Evolutionary conservation across 2,329 filamentous ascomycete genomes (phyloP).

Genomic region (Aspergillus sp.): DNA sequence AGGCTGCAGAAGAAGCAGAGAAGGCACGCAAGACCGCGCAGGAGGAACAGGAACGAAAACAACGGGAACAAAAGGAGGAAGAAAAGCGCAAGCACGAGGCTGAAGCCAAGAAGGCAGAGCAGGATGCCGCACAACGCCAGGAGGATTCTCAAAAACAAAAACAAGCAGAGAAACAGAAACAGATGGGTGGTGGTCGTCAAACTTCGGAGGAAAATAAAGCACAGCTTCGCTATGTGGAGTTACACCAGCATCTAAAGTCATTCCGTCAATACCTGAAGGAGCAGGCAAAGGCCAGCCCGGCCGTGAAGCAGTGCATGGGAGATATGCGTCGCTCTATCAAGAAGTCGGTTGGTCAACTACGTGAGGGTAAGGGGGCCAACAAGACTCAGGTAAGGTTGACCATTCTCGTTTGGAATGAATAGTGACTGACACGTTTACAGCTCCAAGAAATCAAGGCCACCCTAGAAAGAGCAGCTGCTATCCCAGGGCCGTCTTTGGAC

Average conservation of each 20-base stretch:
- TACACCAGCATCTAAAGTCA: conserved; percentile 63
- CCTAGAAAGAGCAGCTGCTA: conserved; percentile 50
- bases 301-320: conserved; percentile 60
- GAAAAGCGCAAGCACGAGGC: conserved; percentile 28
- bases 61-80: conserved; percentile 25
- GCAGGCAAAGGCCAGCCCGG: conserved; percentile 50
- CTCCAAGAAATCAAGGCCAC: conserved; percentile 43
- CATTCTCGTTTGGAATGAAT: not conserved
- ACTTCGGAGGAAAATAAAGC: conserved; percentile 34
- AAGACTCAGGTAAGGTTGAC: conserved; percentile 45
- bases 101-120: conserved; percentile 20
- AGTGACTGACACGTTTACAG: conserved; percentile 12
- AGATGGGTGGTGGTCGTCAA: conserved; percentile 21
- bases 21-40: conserved; percentile 32
- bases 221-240: conserved; percentile 45
- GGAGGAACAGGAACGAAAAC: conserved; percentile 27
- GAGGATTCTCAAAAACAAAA: conserved; percentile 21
- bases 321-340: conserved; percentile 65
- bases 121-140: conserved; percentile 21
- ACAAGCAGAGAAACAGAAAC: conserved; percentile 21
- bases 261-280: conserved; percentile 49
- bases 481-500: conserved; percentile 50
- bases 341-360: conserved; percentile 64
- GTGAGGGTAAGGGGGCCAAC: conserved; percentile 58
- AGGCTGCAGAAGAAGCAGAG: conserved; percentile 29